Base-by-base conservation (phyloP, 768 basidiomycete genomes). In the Rhodotorula toruloides region DNA sequence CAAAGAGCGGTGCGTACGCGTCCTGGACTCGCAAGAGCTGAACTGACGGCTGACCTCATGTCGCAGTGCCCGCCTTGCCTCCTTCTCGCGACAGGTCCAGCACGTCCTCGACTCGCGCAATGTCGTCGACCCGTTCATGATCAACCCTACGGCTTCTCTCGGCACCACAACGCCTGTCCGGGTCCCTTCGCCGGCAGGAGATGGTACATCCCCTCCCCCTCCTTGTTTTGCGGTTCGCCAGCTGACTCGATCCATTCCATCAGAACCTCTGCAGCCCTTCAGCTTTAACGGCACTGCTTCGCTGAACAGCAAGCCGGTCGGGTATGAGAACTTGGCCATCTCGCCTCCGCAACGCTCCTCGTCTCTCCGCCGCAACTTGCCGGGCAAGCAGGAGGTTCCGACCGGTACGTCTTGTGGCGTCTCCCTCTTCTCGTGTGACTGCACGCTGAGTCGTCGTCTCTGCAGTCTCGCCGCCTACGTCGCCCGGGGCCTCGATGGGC, bases 21-120 rank as follows among this genome's bases (percentile, higher is more conserved):
- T n/a, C n/a, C n/a, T n/a, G n/a, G n/a, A n/a, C n/a, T n/a, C n/a
- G n/a, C n/a, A n/a, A n/a, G n/a, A n/a, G n/a, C n/a, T n/a, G 39
- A 29, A 13, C 16, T 25, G 32, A 25, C 27, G 19, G 8, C 44
- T 46, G 14, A 29, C 17, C 37, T 12, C 1, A 34, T 19, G 14
- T 34, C 25, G 16, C 57, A 64, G 66, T 21, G 37, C 39, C 9
- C 66, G 66, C 7, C 57, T 71, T n/a, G 58, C 29, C 11, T 49
- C 61, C 3, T 63, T 67, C 55, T 57, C 62, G 0, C 40, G 47
- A 2, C 58, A 58, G 12, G 46, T 67, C 6, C 54, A 54, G 40
- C 58, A 60, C 40, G 54, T 64, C 29, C 44, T 71, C 39, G 62
- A 67, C 1, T 31, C 56, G 1, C 48, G 44, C n/a, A 58, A 55